Percentiles rank a stretch among this genome's conserved stretches.
These are phyloP conservation scores for Grigorovia jiainica DNA, from an alignment of 805 yeast species.

Conservation along the genomic window DNA sequence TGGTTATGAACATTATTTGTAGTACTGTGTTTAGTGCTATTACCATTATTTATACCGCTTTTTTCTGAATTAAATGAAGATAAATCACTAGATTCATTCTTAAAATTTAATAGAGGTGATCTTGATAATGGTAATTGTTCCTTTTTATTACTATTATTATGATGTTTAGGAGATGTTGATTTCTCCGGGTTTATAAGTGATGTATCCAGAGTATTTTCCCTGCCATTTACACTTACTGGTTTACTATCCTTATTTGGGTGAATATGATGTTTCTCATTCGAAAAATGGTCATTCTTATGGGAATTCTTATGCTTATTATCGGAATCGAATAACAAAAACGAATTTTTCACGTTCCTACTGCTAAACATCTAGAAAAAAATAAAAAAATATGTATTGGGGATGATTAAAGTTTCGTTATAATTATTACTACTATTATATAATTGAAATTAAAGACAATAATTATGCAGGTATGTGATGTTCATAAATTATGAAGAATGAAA, in stretches of 20 bases:
- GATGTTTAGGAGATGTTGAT: neutral
- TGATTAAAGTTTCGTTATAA: too few species aligned
- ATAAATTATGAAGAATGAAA: too few species aligned
- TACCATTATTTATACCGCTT: neutral
- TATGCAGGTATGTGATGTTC: too few species aligned
- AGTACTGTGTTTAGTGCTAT: neutral
- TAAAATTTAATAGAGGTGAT: conserved; percentile 1
- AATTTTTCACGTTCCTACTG: neutral
- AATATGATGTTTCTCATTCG: neutral
- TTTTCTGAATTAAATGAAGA: neutral
- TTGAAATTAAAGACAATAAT: too few species aligned
- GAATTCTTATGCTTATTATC: neutral
- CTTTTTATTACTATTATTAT: neutral
- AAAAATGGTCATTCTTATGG: neutral
- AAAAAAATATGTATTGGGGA: too few species aligned
- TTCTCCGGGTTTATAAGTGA: too few species aligned
- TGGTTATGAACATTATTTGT: neutral
- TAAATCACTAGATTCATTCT: neutral
- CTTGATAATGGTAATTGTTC: neutral
- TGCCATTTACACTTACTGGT: neutral
- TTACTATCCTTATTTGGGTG: neutral
- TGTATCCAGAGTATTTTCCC: too few species aligned
- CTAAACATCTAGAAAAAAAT: neutral
- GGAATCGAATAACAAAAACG: neutral
- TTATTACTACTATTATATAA: too few species aligned